Conservation (phyloP, 2,329 filamentous ascomycete species). For the Aspergillus sp. region DNA sequence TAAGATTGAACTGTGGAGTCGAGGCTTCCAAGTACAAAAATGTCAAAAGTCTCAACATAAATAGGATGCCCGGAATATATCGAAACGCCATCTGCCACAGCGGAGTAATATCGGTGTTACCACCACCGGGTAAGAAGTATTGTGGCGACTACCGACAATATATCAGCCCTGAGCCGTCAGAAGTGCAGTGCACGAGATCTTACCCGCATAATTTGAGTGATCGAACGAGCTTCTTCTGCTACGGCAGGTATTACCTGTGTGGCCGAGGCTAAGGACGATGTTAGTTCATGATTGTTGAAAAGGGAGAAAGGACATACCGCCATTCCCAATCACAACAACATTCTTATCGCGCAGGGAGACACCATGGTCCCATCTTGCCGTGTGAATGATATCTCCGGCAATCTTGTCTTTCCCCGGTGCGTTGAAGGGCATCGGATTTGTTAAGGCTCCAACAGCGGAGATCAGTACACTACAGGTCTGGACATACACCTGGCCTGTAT, state of each 20-base stretch:
- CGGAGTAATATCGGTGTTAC: neutral
- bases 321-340: constrained; percentile 18
- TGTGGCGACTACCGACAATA: constrained; percentile 10
- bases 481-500: neutral
- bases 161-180: neutral
- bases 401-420: constrained; percentile 7
- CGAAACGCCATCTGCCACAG: constrained; percentile 7
- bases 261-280: constrained; percentile 8
- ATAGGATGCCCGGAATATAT: constrained; percentile 4
- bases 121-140: constrained; percentile 8
- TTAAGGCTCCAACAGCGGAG: constrained; percentile 15
- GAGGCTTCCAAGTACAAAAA: constrained; percentile 15
- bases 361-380: constrained; percentile 10
- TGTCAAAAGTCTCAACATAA: constrained; percentile 1
- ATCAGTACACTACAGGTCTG: constrained; percentile 11
- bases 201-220: constrained; percentile 17
- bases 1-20: constrained; percentile 4
- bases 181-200: neutral
- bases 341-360: constrained; percentile 4
- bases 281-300: neutral
- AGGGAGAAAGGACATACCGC: constrained; percentile 4
- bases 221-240: constrained; percentile 4
- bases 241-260: constrained; percentile 15
- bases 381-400: constrained; percentile 14
- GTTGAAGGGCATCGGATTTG: constrained; percentile 4